Base-by-base conservation (phyloP, 495 filamentous ascomycete species). In the Penicillium mononematosum region DNA sequence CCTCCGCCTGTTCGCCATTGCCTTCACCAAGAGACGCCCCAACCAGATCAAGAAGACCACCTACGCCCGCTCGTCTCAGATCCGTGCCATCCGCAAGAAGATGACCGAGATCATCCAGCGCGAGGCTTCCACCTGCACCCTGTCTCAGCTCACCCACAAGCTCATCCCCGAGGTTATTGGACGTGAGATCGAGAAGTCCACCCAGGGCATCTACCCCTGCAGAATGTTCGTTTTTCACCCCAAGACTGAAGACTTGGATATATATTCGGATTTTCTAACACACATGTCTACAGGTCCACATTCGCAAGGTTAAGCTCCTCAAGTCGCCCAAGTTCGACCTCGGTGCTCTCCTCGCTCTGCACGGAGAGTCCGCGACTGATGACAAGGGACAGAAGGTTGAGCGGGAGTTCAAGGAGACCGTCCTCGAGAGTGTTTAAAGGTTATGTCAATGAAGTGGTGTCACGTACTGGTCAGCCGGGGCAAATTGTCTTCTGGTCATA, bases 1-100 rank as follows among this genome's bases (percentile, higher is more conserved):
- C 67, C 83, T 98, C 75, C 91, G 94, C 60, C 87, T 98, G 63
- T 98, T 98, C 80, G 89, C 88, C 74, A 98, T 98, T 68, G 94
- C 94, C 62, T 98, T 98, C 84, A 98, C 94, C 75, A 98, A 97
- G 89, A 83, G 90, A 74, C 85, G 94, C 67, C 91, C 92, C 61
- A 98, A 98, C 82, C 94, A 98, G 82, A 91, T 98, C 82, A 96
- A 96, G 88, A 98, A 97, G 87, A 98, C 94, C 65, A 98, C 95
- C 68, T 98, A 98, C 73, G 94, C 94, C 58, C 84, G 86, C 57
- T 89, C 90, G 64, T 96, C 93, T 56, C 94, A 98, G 78, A 97
- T 98, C 75, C 86, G 95, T 56, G 85, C 88, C 63, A 98, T 98
- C 75, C 87, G 94, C 77, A 93, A 92, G 84, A 98, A 98, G 90